Base-by-base conservation (phyloP, 371 early-diverging fungal genomes). In the Funneliformis caledonium region DNA sequence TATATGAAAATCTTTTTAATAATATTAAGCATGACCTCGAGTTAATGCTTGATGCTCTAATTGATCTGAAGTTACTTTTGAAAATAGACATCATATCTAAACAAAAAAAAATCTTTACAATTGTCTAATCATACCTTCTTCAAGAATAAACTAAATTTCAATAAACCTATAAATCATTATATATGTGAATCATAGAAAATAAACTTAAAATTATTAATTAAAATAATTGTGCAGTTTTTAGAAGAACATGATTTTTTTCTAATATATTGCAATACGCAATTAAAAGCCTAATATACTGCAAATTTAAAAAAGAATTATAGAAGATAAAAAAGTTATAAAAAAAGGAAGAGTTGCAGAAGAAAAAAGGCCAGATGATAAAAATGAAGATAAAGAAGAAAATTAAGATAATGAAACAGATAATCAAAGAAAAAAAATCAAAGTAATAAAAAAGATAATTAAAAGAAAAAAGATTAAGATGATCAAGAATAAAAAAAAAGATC, bases 261-360 rank as follows among this genome's bases (percentile, higher is more conserved):
- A 73, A 22, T 48, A 26, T 73, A 73, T 52, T 73, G 74, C 74
- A 56, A 73, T 52, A 73, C 22, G 74, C 56, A 73, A 73, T 73
- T 3, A 52, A 52, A 73, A 73, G 56, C 50, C 56, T 73, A 22
- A 73, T 52, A 48, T 50, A 3, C 59, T 1, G 19, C 74, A 50
- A 14, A 56, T 52, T 73, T 16, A 33, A 73, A 2, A 73, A 73
- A 73, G 74, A 56, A 52, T 73, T 73, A 31, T 52, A 48, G 2
- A 8, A 56, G 9, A 5, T 4, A 48, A 26, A 73, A 9, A 12
- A 48, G 12, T 48, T 48, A 2, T 43, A 73, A 16, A 16, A 73
- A 3, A 50, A n/a, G 4, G 74, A 73, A 73, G 74, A 56, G 48
- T n/a, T n/a, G n/a, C n/a, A n/a, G n/a, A n/a, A n/a, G n/a, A n/a